Evolutionary conservation across 768 basidiomycete genomes (phyloP), one percentile per base, ranked within the genome.

Genomic region (Chalciporus sphaerocephalus): DNA sequence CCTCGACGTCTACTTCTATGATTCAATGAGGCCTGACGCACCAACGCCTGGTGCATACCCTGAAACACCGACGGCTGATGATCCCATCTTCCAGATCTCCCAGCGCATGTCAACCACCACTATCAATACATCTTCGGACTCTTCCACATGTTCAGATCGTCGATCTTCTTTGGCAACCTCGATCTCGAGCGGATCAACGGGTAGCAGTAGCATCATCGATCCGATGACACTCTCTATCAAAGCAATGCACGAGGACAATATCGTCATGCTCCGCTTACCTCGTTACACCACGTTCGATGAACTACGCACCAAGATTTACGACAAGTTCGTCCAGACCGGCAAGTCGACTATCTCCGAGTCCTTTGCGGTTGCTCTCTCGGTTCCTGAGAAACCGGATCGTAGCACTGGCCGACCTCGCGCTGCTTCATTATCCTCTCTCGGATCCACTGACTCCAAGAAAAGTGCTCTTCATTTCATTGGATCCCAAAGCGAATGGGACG

Each of bases 321-420:
- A 82, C 44, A 87, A 87, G 55, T 82, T 89, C 57, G 72, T 75
- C n/a, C 69, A 73, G 18, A 76, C 81, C 54, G 83, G 81, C 60
- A 74, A 73, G 38, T 53, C 81, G 34, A 68, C 72, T 11, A 74
- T 87, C 18, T 72, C 72, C 0, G 66, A 73, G 6, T 64, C 70
- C 1, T 88, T 88, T 58, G 72, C 70, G 7, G 63, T 88, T 24
- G 78, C 76, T 16, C 74, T 80, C 52, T 56, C 76, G 38, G 69
- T 78, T 44, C 72, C 50, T 25, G 57, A 54, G 15, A 55, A 43
- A 37, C 40, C 32, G 20, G 37, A 23, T 32, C 30, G 30, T 32
- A 9, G 13, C 13, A 46, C 28, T 20, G 50, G 7, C 20, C 64
- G 67, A 28, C 44, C 65, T 21, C 69, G 69, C 22, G 52, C 63